Evolutionary conservation across 2,329 filamentous ascomycete genomes (phyloP), one percentile per base, ranked within the genome.

Genomic region (Penicillium sp.): DNA sequence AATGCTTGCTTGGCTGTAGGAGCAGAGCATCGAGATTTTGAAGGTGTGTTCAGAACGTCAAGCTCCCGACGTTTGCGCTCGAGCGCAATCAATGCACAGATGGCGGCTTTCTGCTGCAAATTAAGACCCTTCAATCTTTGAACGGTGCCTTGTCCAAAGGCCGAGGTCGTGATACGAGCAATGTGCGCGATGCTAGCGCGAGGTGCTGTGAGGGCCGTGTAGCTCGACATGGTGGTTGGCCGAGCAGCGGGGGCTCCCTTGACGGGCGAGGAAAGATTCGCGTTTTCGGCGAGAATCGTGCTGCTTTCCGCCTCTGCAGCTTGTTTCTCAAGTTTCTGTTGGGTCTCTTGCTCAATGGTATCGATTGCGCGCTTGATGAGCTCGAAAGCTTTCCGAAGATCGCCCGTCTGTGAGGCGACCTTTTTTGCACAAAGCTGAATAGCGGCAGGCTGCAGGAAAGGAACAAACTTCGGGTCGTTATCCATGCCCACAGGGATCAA

Each of bases 381-480:
- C 75, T 97, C 94, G 70, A 98, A 97, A 0, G 93, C 94, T 76
- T 96, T 96, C 61, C 95, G 90, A 51, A 99, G 78, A 75, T 99
- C 95, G 45, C 95, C 95, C 0, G 92, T 96, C 74, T 98, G 94
- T 55, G 90, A 92, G 4, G 95, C 90, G 15, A 99, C 91, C 75
- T 98, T 99, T 74, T 95, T 91, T 7, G 95, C 90, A 74, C 94
- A 96, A 47, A 99, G 88, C 70, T 96, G 91, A 67, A 99, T 92
- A 17, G 95, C 95, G 12, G 92, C 91, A 0, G 94, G 94, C 70
- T 98, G 94, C 60, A 99, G 86, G 71, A 98, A 96, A 0, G 95
- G 95, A 3, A 96, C 79, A 61, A 86, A 89, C 60, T 84, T 83
- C 5, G 83, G 76, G 38, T 84, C 77, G 25, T 72, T 68, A 22